A percentile compares a stretch with the other conserved stretches of the same genome.
These are phyloP conservation scores for Pseudoturritis turrita DNA, from an alignment of 345 rosid species.

Conservation along the genomic window DNA sequence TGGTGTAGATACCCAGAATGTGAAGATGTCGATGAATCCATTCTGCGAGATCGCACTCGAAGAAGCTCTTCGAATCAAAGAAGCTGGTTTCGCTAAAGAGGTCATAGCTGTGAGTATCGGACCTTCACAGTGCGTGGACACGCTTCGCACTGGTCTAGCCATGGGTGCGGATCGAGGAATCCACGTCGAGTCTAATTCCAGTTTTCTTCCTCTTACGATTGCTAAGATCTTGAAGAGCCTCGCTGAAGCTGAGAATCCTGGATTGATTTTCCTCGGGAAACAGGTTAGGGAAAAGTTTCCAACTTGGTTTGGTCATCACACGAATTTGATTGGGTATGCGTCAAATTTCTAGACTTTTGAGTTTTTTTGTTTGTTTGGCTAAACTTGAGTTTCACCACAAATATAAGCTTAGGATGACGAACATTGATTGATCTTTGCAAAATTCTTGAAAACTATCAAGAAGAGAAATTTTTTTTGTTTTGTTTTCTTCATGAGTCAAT, in stretches of 20 bases:
- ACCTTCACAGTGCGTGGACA: conserved; percentile 63
- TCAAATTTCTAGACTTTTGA: too few species aligned
- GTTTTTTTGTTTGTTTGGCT: too few species aligned
- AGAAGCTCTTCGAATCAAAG: conserved; percentile 83
- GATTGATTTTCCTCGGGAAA: conserved; percentile 72
- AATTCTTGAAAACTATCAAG: too few species aligned
- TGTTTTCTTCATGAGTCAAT: not conserved
- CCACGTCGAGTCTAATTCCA: conserved; percentile 50
- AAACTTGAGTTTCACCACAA: too few species aligned
- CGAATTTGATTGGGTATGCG: too few species aligned
- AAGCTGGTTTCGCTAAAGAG: conserved; percentile 78
- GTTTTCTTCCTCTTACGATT: conserved; percentile 58
- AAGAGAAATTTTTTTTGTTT: not conserved
- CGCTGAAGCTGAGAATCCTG: conserved; percentile 75
- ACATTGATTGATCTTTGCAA: not conserved
- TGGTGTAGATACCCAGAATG: conserved; percentile 87
- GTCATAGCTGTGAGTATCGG: conserved; percentile 82
- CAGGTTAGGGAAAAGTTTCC: conserved; percentile 24
- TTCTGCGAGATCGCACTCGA: conserved; percentile 94
- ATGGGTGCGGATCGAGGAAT: conserved; percentile 96
- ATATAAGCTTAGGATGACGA: conserved; percentile 1
- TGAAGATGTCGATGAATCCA: conserved; percentile 99
- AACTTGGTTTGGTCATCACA: not conserved
- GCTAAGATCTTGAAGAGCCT: conserved; percentile 80
- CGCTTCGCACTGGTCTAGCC: conserved; percentile 88